phyloP scores from a whole-genome alignment of 768 basidiomycete genomes.

The Lactarius vividus region DNA sequence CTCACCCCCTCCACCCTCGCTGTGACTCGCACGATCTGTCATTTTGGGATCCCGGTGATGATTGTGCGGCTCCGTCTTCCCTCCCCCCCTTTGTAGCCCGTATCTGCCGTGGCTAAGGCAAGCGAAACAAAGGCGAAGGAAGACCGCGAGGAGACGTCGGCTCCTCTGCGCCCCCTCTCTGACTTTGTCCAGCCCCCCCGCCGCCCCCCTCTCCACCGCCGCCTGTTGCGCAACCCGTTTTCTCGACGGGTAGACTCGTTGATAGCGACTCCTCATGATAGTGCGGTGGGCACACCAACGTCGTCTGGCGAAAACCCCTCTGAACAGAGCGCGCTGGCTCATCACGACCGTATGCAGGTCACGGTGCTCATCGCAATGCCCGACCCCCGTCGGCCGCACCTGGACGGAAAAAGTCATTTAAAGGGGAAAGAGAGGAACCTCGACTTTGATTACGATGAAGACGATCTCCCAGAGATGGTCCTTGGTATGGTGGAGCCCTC shows the following conservation, averaged over 20 bases:
- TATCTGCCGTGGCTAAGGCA: slow-evolving; percentile 13
- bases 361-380: slow-evolving; percentile 62
- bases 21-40: not conserved
- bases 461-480: slow-evolving; percentile 48
- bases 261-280: not conserved
- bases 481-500: slow-evolving; percentile 46
- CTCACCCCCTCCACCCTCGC: not conserved
- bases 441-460: slow-evolving; percentile 29
- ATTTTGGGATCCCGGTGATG: too few relatives aligned
- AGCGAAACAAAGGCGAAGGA: not conserved
- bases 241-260: not conserved
- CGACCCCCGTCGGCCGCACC: slow-evolving; percentile 32
- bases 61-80: not conserved
- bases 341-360: slow-evolving; percentile 39
- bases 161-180: not conserved
- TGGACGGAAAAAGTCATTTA: not conserved
- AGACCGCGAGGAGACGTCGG: not conserved
- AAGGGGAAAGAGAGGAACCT: slow-evolving; percentile 33
- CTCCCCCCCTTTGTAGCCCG: slow-evolving; percentile 19
- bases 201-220: slow-evolving; percentile 3
- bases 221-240: slow-evolving; percentile 17
- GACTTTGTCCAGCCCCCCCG: not conserved
- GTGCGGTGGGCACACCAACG: too few relatives aligned
- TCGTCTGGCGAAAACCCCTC: not conserved
- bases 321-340: not conserved